Evolutionary conservation across 2,329 filamentous ascomycete genomes (phyloP).

Genomic region (Diaporthe vaccinii): DNA sequence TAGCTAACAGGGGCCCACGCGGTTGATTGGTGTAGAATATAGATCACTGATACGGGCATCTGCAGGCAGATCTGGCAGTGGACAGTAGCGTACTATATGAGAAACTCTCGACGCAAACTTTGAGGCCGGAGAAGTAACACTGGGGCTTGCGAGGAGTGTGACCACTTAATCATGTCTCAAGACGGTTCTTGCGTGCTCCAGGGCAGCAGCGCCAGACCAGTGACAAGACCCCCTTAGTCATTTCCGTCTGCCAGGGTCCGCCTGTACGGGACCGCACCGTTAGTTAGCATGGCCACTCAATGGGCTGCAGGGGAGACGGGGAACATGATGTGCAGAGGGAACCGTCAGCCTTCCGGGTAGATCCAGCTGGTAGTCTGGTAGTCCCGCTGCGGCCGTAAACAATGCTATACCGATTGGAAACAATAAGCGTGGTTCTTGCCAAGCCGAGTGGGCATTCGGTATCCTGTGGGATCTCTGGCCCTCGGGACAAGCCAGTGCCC

Average conservation of each 20-base stretch:
- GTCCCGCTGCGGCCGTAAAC: background rate
- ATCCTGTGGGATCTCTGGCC: conserved; percentile 7
- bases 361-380: background rate
- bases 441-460: conserved; percentile 19
- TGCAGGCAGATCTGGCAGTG: conserved; percentile 14
- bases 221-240: conserved; percentile 6
- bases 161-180: conserved; percentile 20
- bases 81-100: conserved; percentile 25
- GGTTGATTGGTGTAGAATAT: conserved; percentile 27
- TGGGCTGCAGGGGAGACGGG: conserved; percentile 11
- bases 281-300: background rate
- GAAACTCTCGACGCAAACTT: conserved; percentile 18
- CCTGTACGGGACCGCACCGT: background rate
- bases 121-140: background rate
- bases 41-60: conserved; percentile 17
- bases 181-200: background rate
- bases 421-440: background rate
- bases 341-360: conserved; percentile 12
- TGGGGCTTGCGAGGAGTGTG: conserved; percentile 7
- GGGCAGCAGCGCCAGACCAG: conserved; percentile 15
- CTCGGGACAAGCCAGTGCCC: conserved; percentile 14
- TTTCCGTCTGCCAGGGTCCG: conserved; percentile 23
- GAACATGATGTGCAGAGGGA: conserved; percentile 22
- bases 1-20: conserved; percentile 2
- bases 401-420: background rate